Conservation (phyloP, 345 rosid genomes). For the Syzygium aromaticum region DNA sequence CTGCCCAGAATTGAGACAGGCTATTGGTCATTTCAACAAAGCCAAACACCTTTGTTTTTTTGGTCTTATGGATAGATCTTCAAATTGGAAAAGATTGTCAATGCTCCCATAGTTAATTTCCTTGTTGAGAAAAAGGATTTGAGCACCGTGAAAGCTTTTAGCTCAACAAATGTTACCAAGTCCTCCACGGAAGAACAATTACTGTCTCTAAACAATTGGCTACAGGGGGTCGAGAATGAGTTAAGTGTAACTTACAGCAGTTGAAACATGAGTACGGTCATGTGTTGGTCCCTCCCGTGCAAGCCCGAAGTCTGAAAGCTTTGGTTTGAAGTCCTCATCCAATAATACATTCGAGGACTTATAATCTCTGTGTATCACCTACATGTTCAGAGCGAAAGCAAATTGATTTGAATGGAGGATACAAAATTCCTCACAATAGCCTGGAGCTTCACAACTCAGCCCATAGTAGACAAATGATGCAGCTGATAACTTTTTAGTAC, state of each 20-base stretch:
- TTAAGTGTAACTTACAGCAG: conserved; percentile 51
- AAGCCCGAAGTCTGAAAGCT: conserved; percentile 87
- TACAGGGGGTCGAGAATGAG: not conserved
- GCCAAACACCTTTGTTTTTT: not conserved
- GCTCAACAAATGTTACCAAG: not conserved
- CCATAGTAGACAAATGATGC: not conserved
- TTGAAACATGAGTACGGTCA: conserved; percentile 78
- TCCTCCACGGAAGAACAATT: not conserved
- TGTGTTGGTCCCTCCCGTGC: conserved; percentile 87
- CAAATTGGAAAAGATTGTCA: not conserved
- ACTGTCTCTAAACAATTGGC: not conserved
- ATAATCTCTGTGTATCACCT: conserved; percentile 84
- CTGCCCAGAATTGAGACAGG: not conserved
- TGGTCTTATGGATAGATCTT: not conserved
- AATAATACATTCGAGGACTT: conserved; percentile 74
- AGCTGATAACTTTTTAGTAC: not conserved
- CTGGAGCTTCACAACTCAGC: not conserved
- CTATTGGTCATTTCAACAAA: not conserved
- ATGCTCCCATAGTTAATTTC: not conserved
- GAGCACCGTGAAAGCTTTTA: not conserved
- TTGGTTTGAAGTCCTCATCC: conserved; percentile 57
- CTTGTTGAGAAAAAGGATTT: not conserved
- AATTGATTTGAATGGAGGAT: not conserved
- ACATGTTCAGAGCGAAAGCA: not conserved
- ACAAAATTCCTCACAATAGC: not conserved